Base-by-base conservation (phyloP, 768 basidiomycete species). In the Boletus tylopilopsis region DNA sequence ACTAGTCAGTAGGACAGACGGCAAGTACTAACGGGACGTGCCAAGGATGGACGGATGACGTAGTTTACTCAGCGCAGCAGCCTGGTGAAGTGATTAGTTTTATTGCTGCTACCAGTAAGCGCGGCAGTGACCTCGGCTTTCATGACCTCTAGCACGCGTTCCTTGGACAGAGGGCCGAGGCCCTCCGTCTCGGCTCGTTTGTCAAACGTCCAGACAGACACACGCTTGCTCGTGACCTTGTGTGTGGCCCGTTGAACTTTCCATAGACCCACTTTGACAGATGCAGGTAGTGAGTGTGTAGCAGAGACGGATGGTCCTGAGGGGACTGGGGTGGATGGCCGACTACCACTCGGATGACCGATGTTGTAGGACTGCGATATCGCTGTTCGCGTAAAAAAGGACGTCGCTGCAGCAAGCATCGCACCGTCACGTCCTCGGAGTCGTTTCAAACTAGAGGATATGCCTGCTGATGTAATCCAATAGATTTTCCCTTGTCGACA, bases 21-120 rank as follows among this genome's bases (percentile, higher is more conserved):
- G 34, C 7, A 13, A n/a, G 16, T 30, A 24, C 12, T 15, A 33
- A 40, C 54, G 57, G 25, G 23, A 53, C 72, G 48, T 61, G 90
- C 90, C 90, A 50, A 99, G 77, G 42, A 99, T 83, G 53, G 89
- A 94, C 5, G 96, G 96, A 71, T 98, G 95, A 27, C 96, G 79
- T 37, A 98, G 71, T 56, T 85, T 80, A 23, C 90, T 82, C 18
- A 97, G 73, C 3, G 93, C 87, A 51, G 87, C 80, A 5, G 88
- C 90, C 94, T 94, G 52, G 15, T 3, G 11, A n/a, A 46, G 45
- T 35, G 32, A 33, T 64, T 13, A 64, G 55, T 33, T 24, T 19
- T 18, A 10, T 10, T 30, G 22, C 23, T 33, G 42, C 53, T 35
- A 29, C 11, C 18, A 29, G 15, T 4, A 57, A 34, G 44, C 42